phyloP scores from a whole-genome alignment of 1,284 basidiomycete species.

The Acaromyces ingoldii region DNA sequence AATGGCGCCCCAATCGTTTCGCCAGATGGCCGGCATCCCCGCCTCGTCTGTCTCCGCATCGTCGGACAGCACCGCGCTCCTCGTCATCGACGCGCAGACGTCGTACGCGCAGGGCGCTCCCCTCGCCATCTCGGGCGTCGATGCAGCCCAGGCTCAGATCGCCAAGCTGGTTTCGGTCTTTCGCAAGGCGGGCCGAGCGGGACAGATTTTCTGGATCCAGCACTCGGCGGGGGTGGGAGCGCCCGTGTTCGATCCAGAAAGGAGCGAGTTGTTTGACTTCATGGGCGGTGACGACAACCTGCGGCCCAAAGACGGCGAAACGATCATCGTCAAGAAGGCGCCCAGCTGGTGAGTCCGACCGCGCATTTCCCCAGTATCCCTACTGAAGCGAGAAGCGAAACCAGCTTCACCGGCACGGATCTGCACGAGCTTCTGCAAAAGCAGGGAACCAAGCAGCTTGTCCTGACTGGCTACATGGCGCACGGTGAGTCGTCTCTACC shows the following conservation, averaged over 20 bases:
- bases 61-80: not conserved
- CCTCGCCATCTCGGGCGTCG: not conserved
- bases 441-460: not conserved
- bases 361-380: not conserved
- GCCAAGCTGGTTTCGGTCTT: not conserved
- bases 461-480: constrained; percentile 2
- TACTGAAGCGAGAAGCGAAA: not conserved
- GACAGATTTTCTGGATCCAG: too few species aligned
- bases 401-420: constrained; percentile 1
- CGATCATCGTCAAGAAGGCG: not conserved
- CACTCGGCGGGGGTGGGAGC: not conserved
- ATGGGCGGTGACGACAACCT: too few species aligned
- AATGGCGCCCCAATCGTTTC: not conserved
- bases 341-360: not conserved
- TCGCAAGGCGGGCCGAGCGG: not conserved
- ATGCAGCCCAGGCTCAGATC: not conserved
- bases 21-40: not conserved
- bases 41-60: not conserved
- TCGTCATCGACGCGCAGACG: not conserved
- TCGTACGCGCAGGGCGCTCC: not conserved
- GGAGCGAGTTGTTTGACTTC: not conserved
- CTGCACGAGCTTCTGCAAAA: not conserved
- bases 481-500: not conserved
- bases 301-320: not conserved
- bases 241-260: not conserved